Base-by-base conservation (phyloP, 2,329 filamentous ascomycete genomes). In the Capronia epimyces region DNA sequence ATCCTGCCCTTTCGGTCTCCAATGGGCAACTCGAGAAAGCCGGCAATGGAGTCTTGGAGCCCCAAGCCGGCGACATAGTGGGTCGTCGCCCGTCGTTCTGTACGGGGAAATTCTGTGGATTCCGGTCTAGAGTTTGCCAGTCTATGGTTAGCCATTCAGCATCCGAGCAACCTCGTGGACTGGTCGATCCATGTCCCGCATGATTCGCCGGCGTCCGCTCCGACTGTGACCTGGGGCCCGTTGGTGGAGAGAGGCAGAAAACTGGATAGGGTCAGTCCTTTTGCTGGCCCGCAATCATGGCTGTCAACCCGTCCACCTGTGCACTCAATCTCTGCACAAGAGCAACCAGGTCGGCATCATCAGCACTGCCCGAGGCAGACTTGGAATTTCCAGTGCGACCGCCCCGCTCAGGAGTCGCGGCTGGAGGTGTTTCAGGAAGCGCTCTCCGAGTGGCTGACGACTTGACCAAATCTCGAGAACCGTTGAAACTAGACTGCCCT, bases 241-340 rank as follows among this genome's bases (percentile, higher is more conserved):
- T 9, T 20, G 5, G 34, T 37, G 16, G 34, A 37, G 34, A 37
- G 34, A 29, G 21, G 22, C 6, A n/a, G 22, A 18, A 32, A n/a
- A n/a, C n/a, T n/a, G n/a, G n/a, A 25, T 20, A 22, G 24, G 21
- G 8, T 52, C 43, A 62, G 36, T 61, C 59, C 43, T 53, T 55
- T 24, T 55, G 47, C 44, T 62, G 59, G 29, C 56, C 58, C 27
- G 59, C 60, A 36, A 62, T 54, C 55, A 60, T 58, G 15, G 60
- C 58, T 7, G 59, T 59, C 47, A 63, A 51, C 10, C 51, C 52
- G 42, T 63, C 59, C 24, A 63, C 60, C 34, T 63, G 58, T 18
- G 49, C 50, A 48, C 55, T 58, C 45, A 63, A 44, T 29, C 49
- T 56, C 27, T 62, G 58, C 16, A 63, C 51, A 29, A 63, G 49